Evolutionary conservation across 139 green algal species (phyloP).

Genomic region (Penium margaritaceum): DNA sequence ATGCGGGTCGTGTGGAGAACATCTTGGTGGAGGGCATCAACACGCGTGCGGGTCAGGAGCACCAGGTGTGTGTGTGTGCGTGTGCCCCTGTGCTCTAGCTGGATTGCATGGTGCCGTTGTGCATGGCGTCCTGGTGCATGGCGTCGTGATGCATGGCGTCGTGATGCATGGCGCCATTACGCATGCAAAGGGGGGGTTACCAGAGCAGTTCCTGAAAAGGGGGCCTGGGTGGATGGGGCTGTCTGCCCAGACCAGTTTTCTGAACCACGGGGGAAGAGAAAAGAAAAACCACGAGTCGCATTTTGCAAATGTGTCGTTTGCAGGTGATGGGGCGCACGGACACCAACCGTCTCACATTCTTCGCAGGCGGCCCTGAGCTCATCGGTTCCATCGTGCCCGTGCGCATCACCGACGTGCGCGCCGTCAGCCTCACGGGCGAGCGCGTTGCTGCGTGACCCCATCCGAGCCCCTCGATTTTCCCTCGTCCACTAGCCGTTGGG

Average conservation of each 20-base stretch:
- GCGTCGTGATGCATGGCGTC: too few relatives aligned
- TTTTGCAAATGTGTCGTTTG: not conserved
- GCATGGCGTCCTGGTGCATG: too few relatives aligned
- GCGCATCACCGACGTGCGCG: constrained; percentile 41
- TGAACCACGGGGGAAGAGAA: too few relatives aligned
- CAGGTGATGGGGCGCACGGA: constrained; percentile 75
- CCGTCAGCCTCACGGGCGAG: constrained; percentile 47
- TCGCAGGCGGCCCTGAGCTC: constrained; percentile 62
- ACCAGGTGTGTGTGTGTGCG: constrained; percentile 30
- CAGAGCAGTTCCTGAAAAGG: too few relatives aligned
- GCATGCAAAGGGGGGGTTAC: too few relatives aligned
- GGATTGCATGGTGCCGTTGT: too few relatives aligned
- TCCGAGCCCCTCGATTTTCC: too few relatives aligned
- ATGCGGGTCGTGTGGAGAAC: constrained; percentile 60
- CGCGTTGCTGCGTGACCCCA: constrained; percentile 22
- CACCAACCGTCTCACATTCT: constrained; percentile 91
- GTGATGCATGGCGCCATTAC: too few relatives aligned
- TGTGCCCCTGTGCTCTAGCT: too few relatives aligned
- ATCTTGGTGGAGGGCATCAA: constrained; percentile 86
- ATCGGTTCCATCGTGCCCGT: constrained; percentile 49
- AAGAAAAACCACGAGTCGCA: too few relatives aligned
- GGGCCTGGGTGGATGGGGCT: too few relatives aligned
- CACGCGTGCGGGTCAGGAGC: constrained; percentile 42
- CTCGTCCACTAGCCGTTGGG: not conserved
- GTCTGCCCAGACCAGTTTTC: too few relatives aligned